Conservation (phyloP, 2,329 filamentous ascomycete genomes). For the Catunica adiposa region DNA sequence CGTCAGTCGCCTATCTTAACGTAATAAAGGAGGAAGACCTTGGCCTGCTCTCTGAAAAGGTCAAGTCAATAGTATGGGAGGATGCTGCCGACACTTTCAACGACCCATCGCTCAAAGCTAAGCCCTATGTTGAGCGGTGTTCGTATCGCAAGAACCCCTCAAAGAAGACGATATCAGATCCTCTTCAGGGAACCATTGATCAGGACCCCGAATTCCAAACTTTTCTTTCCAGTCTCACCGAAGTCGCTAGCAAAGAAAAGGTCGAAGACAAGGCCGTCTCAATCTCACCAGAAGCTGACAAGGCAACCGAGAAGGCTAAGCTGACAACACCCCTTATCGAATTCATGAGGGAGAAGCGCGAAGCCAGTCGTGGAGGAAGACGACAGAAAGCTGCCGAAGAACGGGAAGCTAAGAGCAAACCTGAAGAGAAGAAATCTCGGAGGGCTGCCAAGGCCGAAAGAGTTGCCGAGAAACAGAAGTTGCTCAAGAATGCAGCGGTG, state of each 20-base stretch:
- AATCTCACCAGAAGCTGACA: slow-evolving; percentile 27
- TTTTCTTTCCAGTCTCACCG: slow-evolving; percentile 60
- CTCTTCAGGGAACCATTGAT: slow-evolving; percentile 84
- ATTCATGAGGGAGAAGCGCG: slow-evolving; percentile 69
- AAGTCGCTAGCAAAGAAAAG: slow-evolving; percentile 33
- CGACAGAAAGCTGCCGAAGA: slow-evolving; percentile 36
- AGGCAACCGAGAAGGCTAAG: slow-evolving; percentile 34
- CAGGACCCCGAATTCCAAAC: slow-evolving; percentile 91
- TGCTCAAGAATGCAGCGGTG: slow-evolving; percentile 42
- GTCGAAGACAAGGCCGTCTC: slow-evolving; percentile 29
- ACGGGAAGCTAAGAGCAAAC: slow-evolving; percentile 30
- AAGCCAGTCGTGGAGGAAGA: slow-evolving; percentile 34
- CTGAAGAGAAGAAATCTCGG: slow-evolving; percentile 28
- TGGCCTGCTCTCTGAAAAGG: slow-evolving; percentile 47
- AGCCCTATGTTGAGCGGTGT: slow-evolving; percentile 66
- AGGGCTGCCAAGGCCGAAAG: slow-evolving; percentile 37
- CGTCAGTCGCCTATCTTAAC: slow-evolving; percentile 68
- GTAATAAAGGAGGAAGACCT: slow-evolving; percentile 57
- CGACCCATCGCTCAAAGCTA: slow-evolving; percentile 57
- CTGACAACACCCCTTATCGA: slow-evolving; percentile 73
- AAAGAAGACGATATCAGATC: slow-evolving; percentile 59
- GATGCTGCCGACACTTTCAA: slow-evolving; percentile 65
- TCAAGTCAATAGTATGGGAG: slow-evolving; percentile 55
- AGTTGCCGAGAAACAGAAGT: slow-evolving; percentile 44
- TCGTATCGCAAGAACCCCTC: slow-evolving; percentile 70